phyloP scores from a whole-genome alignment of 495 filamentous ascomycete genomes.

The Annulohypoxylon moriforme region DNA sequence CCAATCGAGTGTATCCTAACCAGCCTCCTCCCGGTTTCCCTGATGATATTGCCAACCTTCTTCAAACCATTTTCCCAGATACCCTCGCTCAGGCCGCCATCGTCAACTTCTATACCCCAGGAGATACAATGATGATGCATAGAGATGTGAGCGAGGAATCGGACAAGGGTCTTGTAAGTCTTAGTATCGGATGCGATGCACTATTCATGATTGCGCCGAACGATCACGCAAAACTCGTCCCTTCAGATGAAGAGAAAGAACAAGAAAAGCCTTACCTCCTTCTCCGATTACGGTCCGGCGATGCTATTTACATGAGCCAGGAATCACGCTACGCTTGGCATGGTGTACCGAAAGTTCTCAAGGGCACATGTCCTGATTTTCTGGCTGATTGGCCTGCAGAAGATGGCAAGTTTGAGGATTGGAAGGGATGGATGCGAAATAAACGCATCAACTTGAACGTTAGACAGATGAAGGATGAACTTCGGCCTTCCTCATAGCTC shows the following conservation, averaged over 20 bases:
- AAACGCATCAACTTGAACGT: constrained; percentile 94
- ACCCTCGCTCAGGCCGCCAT: constrained; percentile 88
- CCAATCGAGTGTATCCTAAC: constrained; percentile 78
- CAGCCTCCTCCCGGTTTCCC: constrained; percentile 78
- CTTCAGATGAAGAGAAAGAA: constrained; percentile 7
- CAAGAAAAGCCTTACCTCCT: constrained; percentile 62
- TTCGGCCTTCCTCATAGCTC: too few relatives aligned
- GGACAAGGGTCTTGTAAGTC: constrained; percentile 77
- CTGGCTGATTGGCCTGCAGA: constrained; percentile 80
- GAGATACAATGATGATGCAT: constrained; percentile 88
- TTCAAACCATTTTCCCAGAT: constrained; percentile 74
- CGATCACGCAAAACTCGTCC: constrained; percentile 48
- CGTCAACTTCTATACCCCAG: constrained; percentile 87
- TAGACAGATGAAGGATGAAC: constrained; percentile 81
- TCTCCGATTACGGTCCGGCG: constrained; percentile 79
- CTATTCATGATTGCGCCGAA: constrained; percentile 75
- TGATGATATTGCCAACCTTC: constrained; percentile 70
- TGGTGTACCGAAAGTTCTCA: constrained; percentile 84
- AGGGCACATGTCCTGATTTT: constrained; percentile 78
- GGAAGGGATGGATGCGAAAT: constrained; percentile 84
- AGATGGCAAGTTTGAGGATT: constrained; percentile 64
- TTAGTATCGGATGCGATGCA: constrained; percentile 89
- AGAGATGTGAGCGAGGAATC: constrained; percentile 89
- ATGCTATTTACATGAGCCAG: constrained; percentile 84
- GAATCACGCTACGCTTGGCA: constrained; percentile 90